A percentile compares a stretch with the other conserved stretches of the same genome.
Evolutionary conservation across 2,329 filamentous ascomycete genomes (phyloP).

Genomic region (Diaporthe sp.): DNA sequence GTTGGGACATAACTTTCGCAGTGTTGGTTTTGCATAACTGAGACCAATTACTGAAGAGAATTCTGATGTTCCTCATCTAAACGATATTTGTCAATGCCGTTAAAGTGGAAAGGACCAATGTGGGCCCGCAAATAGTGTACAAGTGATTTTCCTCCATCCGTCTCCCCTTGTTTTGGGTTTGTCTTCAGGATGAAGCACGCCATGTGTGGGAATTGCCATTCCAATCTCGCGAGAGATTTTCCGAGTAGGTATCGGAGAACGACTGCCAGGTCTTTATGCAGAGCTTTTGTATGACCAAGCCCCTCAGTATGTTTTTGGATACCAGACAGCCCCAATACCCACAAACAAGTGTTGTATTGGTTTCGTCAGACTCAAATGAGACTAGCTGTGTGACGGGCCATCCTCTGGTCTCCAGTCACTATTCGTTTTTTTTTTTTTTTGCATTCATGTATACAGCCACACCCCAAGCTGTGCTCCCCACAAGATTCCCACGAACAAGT

Average conservation of each 20-base stretch:
- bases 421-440: not conserved
- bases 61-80: not conserved
- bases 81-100: not conserved
- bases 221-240: too few species aligned
- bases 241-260: not conserved
- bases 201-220: too few species aligned
- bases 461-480: not conserved
- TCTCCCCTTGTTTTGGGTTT: not conserved
- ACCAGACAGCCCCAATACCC: too few species aligned
- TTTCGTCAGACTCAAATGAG: too few species aligned
- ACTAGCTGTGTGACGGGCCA: too few species aligned
- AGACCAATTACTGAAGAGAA: not conserved
- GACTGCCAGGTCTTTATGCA: not conserved
- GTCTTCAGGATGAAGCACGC: not conserved
- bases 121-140: not conserved
- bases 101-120: not conserved
- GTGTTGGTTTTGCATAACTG: not conserved
- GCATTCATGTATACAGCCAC: not conserved
- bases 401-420: not conserved
- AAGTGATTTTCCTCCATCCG: not conserved
- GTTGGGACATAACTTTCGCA: not conserved
- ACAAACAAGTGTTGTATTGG: too few species aligned
- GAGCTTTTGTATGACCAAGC: not conserved
- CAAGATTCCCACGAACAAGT: not conserved
- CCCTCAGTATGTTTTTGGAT: too few species aligned